Base-by-base conservation (phyloP, 176 grass and related monocot species). In the Olyra latifolia region DNA sequence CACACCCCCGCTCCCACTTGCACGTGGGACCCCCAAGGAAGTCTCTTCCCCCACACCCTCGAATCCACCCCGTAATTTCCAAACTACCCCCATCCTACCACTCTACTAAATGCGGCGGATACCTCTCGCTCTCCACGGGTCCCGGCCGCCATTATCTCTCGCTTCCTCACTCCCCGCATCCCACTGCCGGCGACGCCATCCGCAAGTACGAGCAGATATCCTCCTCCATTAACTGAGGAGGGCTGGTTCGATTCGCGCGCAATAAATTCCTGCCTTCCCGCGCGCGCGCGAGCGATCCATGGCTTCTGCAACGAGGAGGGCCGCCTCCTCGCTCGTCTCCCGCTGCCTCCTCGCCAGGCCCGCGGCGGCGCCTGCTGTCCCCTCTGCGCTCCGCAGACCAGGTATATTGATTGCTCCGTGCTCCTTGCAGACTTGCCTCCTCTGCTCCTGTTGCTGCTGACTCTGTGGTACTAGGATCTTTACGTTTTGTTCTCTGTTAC, bases 261-360 rank as follows among this genome's bases (percentile, higher is more conserved):
- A 65, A 85, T 85, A 81, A 85, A 71, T 85, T 64, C 38, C 11
- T 46, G 61, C 20, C 7, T 2, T 29, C 25, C 22, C 68, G 32
- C 32, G 1, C 32, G 32, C 23, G 67, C 35, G 20, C 43, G 25
- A 58, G 32, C 84, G 86, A 87, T 75, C 83, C 19, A 83, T 61
- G 32, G 28, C 25, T 61, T 14, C 41, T 27, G 50, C 65, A 0
- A 30, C 83, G 24, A 56, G 91, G 77, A 91, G 91, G 79, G 78
- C 85, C 55, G 88, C 81, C 59, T 80, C 91, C 41, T 97, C 93
- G 50, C 86, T 97, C 62, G 49, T 83, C 52, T 84, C 88, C 54
- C 91, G 91, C 39, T 93, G 83, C 83, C 83, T 91, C 62, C 72
- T 86, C 75, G 23, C 69, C 48, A 75, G 69, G 71, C 0, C 84